Percentiles rank a stretch among this genome's conserved stretches.
Conservation (phyloP, 768 basidiomycete species). For the Lactarius hengduanensis region DNA sequence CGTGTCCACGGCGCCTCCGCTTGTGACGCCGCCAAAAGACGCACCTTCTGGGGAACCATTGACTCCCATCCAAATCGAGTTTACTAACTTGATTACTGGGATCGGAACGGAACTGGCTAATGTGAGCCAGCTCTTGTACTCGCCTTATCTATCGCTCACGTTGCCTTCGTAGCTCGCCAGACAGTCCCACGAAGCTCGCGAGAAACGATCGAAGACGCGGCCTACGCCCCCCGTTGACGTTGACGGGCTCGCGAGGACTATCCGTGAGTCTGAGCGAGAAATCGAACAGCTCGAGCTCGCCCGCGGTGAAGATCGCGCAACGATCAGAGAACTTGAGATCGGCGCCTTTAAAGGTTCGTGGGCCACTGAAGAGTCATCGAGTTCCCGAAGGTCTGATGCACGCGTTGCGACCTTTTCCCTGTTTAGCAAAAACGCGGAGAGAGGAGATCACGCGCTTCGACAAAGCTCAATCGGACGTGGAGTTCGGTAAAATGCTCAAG, state of each 20-base stretch:
- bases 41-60: constrained; percentile 37
- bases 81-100: constrained; percentile 45
- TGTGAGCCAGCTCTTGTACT: constrained; percentile 43
- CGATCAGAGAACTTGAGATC: constrained; percentile 58
- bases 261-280: constrained; percentile 51
- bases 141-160: background rate
- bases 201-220: constrained; percentile 35
- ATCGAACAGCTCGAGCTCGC: constrained; percentile 48
- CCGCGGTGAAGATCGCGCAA: constrained; percentile 41
- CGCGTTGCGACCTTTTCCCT: background rate
- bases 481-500: constrained; percentile 55
- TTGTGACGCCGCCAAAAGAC: constrained; percentile 20
- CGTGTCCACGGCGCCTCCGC: background rate
- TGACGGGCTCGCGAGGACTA: constrained; percentile 48
- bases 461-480: constrained; percentile 73
- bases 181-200: constrained; percentile 41
- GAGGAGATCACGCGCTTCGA: constrained; percentile 83
- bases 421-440: constrained; percentile 69
- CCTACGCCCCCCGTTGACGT: constrained; percentile 50
- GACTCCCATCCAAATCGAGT: constrained; percentile 70
- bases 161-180: constrained; percentile 42
- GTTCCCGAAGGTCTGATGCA: constrained; percentile 9
- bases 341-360: constrained; percentile 63
- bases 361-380: background rate
- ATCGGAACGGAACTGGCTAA: constrained; percentile 54